Evolutionary conservation across 345 rosid species (phyloP).

Genomic region (Salix dunnii): DNA sequence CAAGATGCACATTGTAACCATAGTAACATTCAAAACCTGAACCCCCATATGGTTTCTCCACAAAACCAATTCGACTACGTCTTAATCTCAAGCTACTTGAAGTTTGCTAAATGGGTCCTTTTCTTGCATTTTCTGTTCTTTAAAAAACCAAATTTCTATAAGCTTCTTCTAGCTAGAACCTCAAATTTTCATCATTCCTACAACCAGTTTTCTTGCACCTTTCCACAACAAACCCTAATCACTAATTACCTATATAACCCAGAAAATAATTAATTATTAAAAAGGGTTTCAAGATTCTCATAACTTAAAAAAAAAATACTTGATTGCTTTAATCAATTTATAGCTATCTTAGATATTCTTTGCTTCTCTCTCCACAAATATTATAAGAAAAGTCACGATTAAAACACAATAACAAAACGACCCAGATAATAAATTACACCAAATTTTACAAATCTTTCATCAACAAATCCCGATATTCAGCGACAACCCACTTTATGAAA

Average conservation of each 20-base stretch:
- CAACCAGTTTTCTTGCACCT: not conserved
- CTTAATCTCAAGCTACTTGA: not conserved
- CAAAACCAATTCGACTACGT: not conserved
- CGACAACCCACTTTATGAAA: slow-evolving; percentile 19
- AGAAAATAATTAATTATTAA: not conserved
- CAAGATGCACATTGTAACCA: not conserved
- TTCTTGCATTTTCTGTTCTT: not conserved
- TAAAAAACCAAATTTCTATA: not conserved
- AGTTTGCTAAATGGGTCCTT: not conserved
- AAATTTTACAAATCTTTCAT: not conserved
- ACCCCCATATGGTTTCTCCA: not conserved
- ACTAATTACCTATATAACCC: not conserved
- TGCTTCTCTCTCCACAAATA: not conserved
- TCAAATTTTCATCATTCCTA: not conserved
- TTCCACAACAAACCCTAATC: not conserved
- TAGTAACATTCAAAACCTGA: not conserved
- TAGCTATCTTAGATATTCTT: not conserved
- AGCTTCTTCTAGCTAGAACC: not conserved
- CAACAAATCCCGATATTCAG: not conserved
- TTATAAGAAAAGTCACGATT: not conserved
- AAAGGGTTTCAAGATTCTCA: not conserved
- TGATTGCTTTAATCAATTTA: not conserved
- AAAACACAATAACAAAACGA: not conserved
- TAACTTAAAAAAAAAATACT: not conserved
- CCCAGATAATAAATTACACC: not conserved